Base-by-base conservation (phyloP, 495 filamentous ascomycete genomes). In the Trichoderma reesei region DNA sequence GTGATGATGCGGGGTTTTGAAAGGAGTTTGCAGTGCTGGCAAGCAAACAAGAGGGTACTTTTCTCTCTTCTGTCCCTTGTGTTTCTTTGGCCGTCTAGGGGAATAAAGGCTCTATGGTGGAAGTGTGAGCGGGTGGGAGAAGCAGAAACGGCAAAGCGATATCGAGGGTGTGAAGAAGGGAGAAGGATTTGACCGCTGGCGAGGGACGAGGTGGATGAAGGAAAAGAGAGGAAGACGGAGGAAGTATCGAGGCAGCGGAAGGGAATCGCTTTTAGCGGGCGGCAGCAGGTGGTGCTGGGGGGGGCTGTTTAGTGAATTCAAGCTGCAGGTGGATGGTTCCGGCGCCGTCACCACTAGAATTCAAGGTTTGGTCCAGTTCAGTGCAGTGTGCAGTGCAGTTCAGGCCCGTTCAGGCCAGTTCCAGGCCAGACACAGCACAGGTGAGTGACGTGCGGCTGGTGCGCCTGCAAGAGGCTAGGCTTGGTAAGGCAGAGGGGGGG, bases 1-100 rank as follows among this genome's bases (percentile, higher is more conserved):
- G 48, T 26, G 48, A 56, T 34, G 48, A 56, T 56, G 51, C 51
- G 51, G 51, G 51, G 51, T 56, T 56, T 56, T 34, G 14, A 56
- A 56, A 56, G 31, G 26, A 56, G 51, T 56, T 34, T 31, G 31
- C 51, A 13, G n/a, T n/a, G n/a, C n/a, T n/a, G 18, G 51, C 51
- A 56, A 46, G 51, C 51, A 46, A 48, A 18, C n/a, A 18, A 7
- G n/a, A n/a, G 13, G n/a, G 3, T 48, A 18, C n/a, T 18, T 56
- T 34, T 56, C 34, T 56, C 34, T 56, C n/a, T n/a, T n/a, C n/a
- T n/a, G n/a, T 56, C 26, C 26, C 33, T 56, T 34, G 1, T 54
- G 11, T 13, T 16, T 5, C 42, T 16, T 46, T 46, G 41, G 9
- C 41, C n/a, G 13, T 8, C 44, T 48, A 18, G 16, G 44, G 8